A percentile compares a stretch with the other conserved stretches of the same genome.
These are phyloP conservation scores for Eucalyptus curtisii DNA, from an alignment of 345 rosid genomes.

Conservation along the genomic window DNA sequence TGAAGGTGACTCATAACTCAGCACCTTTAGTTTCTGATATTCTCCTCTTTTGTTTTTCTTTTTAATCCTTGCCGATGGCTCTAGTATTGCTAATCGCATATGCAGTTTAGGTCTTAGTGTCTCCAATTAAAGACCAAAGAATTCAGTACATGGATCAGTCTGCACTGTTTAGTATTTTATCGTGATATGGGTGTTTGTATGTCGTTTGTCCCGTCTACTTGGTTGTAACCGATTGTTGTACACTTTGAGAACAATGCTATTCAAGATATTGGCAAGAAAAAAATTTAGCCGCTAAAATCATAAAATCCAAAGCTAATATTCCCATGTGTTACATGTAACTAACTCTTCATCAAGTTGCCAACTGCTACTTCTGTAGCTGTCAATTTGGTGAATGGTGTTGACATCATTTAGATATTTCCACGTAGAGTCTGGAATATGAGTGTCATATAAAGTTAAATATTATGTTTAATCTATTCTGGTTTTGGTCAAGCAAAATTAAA, in stretches of 20 bases:
- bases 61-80: conserved; percentile 5
- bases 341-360: neutral
- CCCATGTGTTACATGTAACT: neutral
- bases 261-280: conserved; percentile 1
- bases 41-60: neutral
- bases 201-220: neutral
- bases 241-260: conserved; percentile 5
- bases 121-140: neutral
- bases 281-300: neutral
- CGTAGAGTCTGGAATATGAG: neutral
- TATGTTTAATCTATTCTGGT: neutral
- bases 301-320: neutral
- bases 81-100: conserved; percentile 32
- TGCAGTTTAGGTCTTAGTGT: conserved; percentile 21
- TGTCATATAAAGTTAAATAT: neutral
- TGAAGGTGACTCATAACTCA: neutral
- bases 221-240: neutral
- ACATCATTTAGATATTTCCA: neutral
- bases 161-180: conserved; percentile 12
- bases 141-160: conserved; percentile 19
- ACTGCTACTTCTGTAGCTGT: neutral
- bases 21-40: conserved; percentile 20
- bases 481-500: neutral
- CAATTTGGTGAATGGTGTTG: neutral
- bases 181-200: neutral